phyloP scores from a whole-genome alignment of 441 rosid genomes.

The Breynia disticha region DNA sequence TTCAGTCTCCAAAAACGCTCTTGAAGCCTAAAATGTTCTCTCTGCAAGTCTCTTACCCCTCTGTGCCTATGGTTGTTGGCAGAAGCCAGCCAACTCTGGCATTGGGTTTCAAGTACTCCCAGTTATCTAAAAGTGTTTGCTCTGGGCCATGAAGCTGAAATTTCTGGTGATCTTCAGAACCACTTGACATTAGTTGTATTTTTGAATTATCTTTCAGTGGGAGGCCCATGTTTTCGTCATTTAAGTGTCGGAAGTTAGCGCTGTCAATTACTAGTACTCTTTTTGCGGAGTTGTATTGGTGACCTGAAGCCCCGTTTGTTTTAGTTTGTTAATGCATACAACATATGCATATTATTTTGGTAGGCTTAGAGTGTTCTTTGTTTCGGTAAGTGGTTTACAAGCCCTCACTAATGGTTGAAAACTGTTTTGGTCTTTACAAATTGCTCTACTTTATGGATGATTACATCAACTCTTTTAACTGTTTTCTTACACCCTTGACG shows the following conservation, averaged over 20 bases:
- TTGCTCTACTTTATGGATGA: no score
- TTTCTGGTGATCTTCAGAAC: constrained; percentile 34
- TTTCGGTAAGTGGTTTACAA: no score
- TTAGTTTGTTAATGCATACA: no score
- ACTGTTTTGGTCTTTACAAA: background rate
- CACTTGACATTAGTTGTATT: constrained; percentile 2
- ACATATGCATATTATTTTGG: no score
- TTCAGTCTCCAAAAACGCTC: constrained; percentile 37
- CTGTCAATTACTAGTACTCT: no score
- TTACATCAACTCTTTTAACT: background rate
- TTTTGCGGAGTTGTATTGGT: no score
- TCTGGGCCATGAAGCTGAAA: constrained; percentile 33
- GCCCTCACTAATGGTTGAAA: no score
- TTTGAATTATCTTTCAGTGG: background rate
- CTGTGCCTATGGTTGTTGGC: constrained; percentile 33
- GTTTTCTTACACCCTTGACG: constrained; percentile 6
- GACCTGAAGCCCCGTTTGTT: no score
- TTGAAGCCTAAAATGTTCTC: constrained; percentile 34
- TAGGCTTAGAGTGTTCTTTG: no score
- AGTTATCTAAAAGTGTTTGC: constrained; percentile 38
- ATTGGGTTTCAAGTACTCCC: constrained; percentile 24
- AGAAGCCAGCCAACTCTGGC: constrained; percentile 30
- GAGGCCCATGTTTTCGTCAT: background rate
- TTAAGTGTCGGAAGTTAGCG: background rate
- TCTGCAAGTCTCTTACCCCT: constrained; percentile 31